Evolutionary conservation across 1,284 basidiomycete species (phyloP), one percentile per base, ranked within the genome.

Genomic region (Amylostereum chailletii): DNA sequence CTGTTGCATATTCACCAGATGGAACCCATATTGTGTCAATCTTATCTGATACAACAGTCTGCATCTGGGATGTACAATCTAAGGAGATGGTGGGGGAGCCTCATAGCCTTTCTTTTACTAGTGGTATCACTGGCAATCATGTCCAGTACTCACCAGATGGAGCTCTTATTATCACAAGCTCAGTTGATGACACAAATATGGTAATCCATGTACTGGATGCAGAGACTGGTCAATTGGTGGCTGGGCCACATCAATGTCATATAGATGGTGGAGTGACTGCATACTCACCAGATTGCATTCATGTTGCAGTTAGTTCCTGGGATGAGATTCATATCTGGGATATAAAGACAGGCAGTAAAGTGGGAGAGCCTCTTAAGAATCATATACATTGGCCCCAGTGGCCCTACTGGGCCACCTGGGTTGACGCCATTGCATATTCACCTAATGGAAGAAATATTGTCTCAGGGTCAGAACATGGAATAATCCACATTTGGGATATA

Each of bases 381-480:
- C 36, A 37, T n/a, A 37, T 19, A 19, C 19, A 19, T 19, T 19
- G 19, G 19, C 19, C 19, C 19, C 19, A 19, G 19, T 19, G 19
- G 19, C 19, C 19, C 19, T 19, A 19, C 19, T 19, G 19, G 19
- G 19, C 19, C 36, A 7, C 8, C n/a, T 7, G 8, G 1, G 36
- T 37, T 11, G 33, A 46, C 26, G 45, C 60, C 45, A 57, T 65
- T 43, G 58, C 60, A 7, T 60, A 64, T 50, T 60, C 64, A 0
- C 57, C 64, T 29, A 51, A 63, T 48, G 56, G 60, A 39, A 51
- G 51, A 7, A 52, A 42, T 30, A 58, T 65, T 19, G 64, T 60
- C 42, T 62, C 60, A 19, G 65, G 53, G 31, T 57, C 64, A 19
- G 58, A 55, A 46, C 65, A 65, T 48, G 53, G 54, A 2, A 64